Base-by-base conservation (phyloP, 2,329 filamentous ascomycete species). In the Calonectria pteridis region DNA sequence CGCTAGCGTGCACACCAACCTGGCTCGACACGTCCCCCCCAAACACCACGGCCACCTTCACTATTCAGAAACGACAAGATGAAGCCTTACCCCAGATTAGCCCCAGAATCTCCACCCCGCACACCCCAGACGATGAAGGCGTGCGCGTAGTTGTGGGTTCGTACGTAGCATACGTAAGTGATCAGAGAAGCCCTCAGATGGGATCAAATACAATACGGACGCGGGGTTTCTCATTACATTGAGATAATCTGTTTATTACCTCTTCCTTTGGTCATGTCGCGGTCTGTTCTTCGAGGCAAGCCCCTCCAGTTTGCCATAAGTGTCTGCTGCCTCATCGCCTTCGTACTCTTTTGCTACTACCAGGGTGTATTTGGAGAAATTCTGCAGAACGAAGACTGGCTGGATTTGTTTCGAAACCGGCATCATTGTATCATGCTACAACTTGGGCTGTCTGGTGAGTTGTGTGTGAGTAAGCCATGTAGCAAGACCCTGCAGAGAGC, bases 341-440 rank as follows among this genome's bases (percentile, higher is more conserved):
- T 59, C n/a, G n/a, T 67, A n/a, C 78, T 84, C 2, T 82, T 84
- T 74, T 86, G 86, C 9, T 88, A 88, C 53, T 87, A 88, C 53
- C 86, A 88, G 74, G 86, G 86, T 58, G 85, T 87, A 0, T 87
- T 88, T 72, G 84, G 84, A 16, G 85, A 85, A 16, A 86, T 89
- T 18, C 80, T 88, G n/a, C 84, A 85, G 14, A 87, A 85, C 63
- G 76, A 84, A 20, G 82, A 88, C 65, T 88, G 85, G 72, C 81
- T 87, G 6, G 70, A 80, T 4, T 81, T 84, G 2, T 85, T 88
- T 43, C 0, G 76, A 85, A 7, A 82, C 84, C 33, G 86, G 86
- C 2, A 85, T 86, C 67, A 85, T 88, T 37, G 85, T 86, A 23
- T 84, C 68, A 14, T 68, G 84, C 59, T 87, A 87, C 78, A 85